A percentile compares a stretch with the other conserved stretches of the same genome.
These are phyloP conservation scores for Ambispora gerdemannii DNA, from an alignment of 192 early-diverging fungal genomes.

Conservation along the genomic window DNA sequence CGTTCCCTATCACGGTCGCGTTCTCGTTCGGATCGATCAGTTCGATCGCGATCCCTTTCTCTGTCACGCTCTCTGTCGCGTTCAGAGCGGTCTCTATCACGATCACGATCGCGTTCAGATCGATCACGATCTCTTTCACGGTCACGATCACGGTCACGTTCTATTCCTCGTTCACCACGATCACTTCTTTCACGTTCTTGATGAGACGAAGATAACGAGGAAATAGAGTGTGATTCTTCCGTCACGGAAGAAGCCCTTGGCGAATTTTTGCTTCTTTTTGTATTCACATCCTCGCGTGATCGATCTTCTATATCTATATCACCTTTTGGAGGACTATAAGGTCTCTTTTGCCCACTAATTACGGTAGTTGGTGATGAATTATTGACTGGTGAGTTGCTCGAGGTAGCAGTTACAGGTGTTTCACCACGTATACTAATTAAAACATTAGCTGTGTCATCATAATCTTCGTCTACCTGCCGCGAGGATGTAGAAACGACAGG, in stretches of 20 bases:
- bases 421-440: slow-evolving; percentile 11
- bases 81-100: background rate
- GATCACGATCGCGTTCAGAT: slow-evolving; percentile 4
- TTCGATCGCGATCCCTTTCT: background rate
- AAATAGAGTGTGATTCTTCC: slow-evolving; percentile 5
- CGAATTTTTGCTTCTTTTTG: slow-evolving; percentile 19
- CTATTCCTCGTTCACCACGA: background rate
- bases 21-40: background rate
- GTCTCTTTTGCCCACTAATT: no score
- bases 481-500: background rate
- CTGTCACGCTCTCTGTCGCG: background rate
- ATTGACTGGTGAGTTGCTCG: background rate
- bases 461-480: slow-evolving; percentile 24
- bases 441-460: slow-evolving; percentile 15
- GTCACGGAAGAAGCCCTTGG: background rate
- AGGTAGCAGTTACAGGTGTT: no score
- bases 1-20: slow-evolving; percentile 4
- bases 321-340: slow-evolving; percentile 3
- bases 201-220: background rate
- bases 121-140: slow-evolving; percentile 5
- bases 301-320: slow-evolving; percentile 20
- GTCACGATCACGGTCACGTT: background rate
- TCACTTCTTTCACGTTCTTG: background rate
- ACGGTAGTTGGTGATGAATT: no score
- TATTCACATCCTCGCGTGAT: slow-evolving; percentile 1